Evolutionary conservation across 768 basidiomycete genomes (phyloP), one percentile per base, ranked within the genome.

Genomic region (Agrocybe pediades): DNA sequence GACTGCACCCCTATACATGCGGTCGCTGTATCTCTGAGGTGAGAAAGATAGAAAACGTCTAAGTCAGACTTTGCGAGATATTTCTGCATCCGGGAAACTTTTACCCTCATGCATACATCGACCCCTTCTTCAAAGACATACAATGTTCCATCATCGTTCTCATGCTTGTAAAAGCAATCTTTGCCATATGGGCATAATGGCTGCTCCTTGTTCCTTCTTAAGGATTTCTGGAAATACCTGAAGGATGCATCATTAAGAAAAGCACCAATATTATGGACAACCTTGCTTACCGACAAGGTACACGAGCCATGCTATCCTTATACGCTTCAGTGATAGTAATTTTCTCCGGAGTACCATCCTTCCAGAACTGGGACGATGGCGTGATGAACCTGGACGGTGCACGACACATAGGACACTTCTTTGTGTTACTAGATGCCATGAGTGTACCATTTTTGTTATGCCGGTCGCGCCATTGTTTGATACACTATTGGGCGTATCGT

Each of bases 331-430:
- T 74, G 2, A 72, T 71, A 21, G 67, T 72, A 13, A 66, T 66
- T 68, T 89, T 92, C 48, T 76, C 76, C 9, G 76, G 68, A 51
- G 81, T 72, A 3, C 74, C 81, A 2, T 81, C 76, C 15, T 77
- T 76, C 65, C 77, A 85, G 68, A 85, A 91, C 41, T 75, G 73
- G n/a, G 84, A 85, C 2, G 89, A 90, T 0, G 90, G 90, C 9
- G 81, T 86, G 26, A 90, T 81, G 56, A 86, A 91, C 44, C 76
- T 80, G 39, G 89, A 87, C 3, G 76, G 62, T 2, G 77, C 66
- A 26, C 91, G 85, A 64, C 90, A 92, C 72, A 89, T 83, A 0
- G 91, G 90, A 62, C 91, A 93, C 41, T 79, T 84, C 74, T 92
- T 92, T 57, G 79, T 85, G 48, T 79, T 83, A 19, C 80, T 81